Evolutionary conservation across 2,329 filamentous ascomycete species (phyloP), one percentile per base, ranked within the genome.

Genomic region (Fusarium algeriense): DNA sequence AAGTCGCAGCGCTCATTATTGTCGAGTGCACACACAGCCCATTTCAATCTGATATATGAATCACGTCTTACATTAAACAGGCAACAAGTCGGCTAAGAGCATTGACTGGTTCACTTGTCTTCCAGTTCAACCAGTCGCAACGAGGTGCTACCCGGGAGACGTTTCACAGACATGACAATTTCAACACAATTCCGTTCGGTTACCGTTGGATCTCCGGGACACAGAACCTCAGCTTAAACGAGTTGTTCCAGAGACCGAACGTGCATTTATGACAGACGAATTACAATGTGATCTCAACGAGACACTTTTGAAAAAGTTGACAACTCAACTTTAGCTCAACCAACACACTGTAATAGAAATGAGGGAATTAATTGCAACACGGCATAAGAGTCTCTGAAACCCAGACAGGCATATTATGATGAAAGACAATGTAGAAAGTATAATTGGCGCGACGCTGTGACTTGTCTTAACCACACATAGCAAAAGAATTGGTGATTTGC

Each of bases 81-180:
- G 38, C 48, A 70, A 38, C 40, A 35, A 35, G 43, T 68, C 53
- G 40, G 48, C 48, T 53, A 62, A 38, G 44, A 43, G 23, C 28
- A 55, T 45, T 12, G 12, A 44, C 38, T 59, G 62, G 38, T 56
- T 64, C 52, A 53, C 44, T 46, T 58, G 48, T 67, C 32, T 55
- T 58, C 41, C 43, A 58, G 45, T 48, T 40, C 52, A 65, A 41
- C 69, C 67, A 75, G 65, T 68, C 64, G 64, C 57, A 57, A 53
- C 46, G 59, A 44, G 15, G 70, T 73, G 63, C 61, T 64, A 75
- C 73, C 60, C 62, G 56, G 62, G 52, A 61, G 46, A 45, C 44
- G 63, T 75, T 66, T 58, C 70, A 70, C 73, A 60, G 46, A 57
- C n/a, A 59, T 53, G 14, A 37, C 50, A 20, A 34, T 32, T 30